Base-by-base conservation (phyloP, 1,284 basidiomycete genomes). In the Naganishia albida region DNA sequence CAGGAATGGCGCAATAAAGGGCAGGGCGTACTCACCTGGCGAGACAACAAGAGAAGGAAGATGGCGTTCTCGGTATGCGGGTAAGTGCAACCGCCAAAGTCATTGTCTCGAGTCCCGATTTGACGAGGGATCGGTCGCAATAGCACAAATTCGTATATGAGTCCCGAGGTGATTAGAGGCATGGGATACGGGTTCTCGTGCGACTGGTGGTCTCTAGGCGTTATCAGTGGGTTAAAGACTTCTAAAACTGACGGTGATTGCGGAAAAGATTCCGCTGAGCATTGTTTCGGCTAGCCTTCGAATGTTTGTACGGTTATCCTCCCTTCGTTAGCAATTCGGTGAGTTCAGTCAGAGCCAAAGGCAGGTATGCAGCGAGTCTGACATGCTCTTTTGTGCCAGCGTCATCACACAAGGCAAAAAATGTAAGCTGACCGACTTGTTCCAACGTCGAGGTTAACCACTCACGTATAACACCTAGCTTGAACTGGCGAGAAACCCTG, bases 151-250 rank as follows among this genome's bases (percentile, higher is more conserved):
- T 92, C 90, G 50, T 93, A 93, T 79, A 93, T 80, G 91, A 91
- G 81, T 80, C 87, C 81, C 63, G 95, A 98, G 77, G 94, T 98
- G 46, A 91, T 99, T 72, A 86, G 93, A 42, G 83, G 83, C 0
- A 71, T 78, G 74, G 94, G 93, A 26, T 98, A 98, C 79, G 88
- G 90, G n/a, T 94, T 91, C 78, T 90, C 89, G 40, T 96, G 92
- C 76, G 94, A 98, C 75, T 98, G 93, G 93, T 98, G 95, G 94
- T 93, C 90, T 76, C 83, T 97, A 54, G 93, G 93, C 25, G 89
- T 95, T 62, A 95, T 96, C 75, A 73, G 77, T 76, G 57, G 88
- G 92, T 66, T 69, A n/a, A n/a, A n/a, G n/a, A 70, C 50, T n/a
- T n/a, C 34, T 50, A 51, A 42, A 50, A 66, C 51, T 48, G 52